Evolutionary conservation across 2,329 filamentous ascomycete genomes (phyloP).

Genomic region (Curvularia sp.): DNA sequence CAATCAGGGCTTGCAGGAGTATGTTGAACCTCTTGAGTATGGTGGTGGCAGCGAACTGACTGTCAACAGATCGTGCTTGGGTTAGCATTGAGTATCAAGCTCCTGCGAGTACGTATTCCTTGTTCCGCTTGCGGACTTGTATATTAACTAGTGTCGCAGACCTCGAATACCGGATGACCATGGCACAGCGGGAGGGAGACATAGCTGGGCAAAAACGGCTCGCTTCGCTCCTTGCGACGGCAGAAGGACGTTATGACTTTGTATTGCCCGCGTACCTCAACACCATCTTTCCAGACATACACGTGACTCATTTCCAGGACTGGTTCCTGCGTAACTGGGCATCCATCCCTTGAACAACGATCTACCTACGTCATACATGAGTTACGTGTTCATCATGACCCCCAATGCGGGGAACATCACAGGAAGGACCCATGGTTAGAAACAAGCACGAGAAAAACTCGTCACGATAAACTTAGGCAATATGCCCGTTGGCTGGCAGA

Average conservation of each 20-base stretch:
- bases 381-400: slow-evolving; percentile 1
- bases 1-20: slow-evolving; percentile 50
- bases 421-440: neutral
- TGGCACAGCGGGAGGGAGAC: slow-evolving; percentile 47
- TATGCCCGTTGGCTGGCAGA: neutral
- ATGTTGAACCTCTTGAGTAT: slow-evolving; percentile 1
- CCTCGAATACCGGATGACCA: slow-evolving; percentile 58
- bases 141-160: slow-evolving; percentile 30
- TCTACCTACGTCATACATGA: slow-evolving; percentile 1
- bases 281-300: slow-evolving; percentile 49
- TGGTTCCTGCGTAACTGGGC: slow-evolving; percentile 52
- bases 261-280: slow-evolving; percentile 66
- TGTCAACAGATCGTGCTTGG: slow-evolving; percentile 38
- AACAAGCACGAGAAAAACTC: slow-evolving; percentile 3
- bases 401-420: slow-evolving; percentile 2
- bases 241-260: slow-evolving; percentile 72
- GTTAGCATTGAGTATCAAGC: slow-evolving; percentile 53
- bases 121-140: neutral
- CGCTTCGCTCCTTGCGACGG: slow-evolving; percentile 70
- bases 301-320: slow-evolving; percentile 45
- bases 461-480: neutral
- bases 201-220: slow-evolving; percentile 53
- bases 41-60: slow-evolving; percentile 14
- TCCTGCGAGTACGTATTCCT: slow-evolving; percentile 48
- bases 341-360: slow-evolving; percentile 34